A percentile compares a stretch with the other conserved stretches of the same genome.
These are phyloP conservation scores for Cardamine occulta DNA, from an alignment of 345 rosid species.

Conservation along the genomic window DNA sequence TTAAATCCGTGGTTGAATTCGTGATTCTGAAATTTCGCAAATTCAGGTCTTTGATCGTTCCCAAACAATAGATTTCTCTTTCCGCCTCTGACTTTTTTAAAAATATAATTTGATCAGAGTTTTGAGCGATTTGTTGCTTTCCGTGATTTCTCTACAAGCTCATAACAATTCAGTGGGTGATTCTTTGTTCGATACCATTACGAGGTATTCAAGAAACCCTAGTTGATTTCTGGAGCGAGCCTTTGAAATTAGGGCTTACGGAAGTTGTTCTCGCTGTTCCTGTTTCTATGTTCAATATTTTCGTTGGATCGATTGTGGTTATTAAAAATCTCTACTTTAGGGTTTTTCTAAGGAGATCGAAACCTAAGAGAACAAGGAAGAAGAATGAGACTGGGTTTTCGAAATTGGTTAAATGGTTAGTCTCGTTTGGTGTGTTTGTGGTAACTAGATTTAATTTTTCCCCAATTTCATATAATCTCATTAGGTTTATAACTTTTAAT, in stretches of 20 bases:
- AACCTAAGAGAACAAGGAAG: conserved; percentile 43
- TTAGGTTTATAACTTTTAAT: too few relatives aligned
- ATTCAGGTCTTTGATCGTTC: conserved; percentile 15
- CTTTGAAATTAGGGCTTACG: conserved; percentile 79
- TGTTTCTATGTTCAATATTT: conserved; percentile 63
- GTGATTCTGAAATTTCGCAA: conserved; percentile 19
- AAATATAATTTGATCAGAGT: background rate
- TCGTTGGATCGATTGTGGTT: conserved; percentile 74
- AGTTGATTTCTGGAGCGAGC: conserved; percentile 84
- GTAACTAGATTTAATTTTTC: too few relatives aligned
- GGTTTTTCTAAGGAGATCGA: conserved; percentile 61
- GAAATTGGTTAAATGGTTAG: conserved; percentile 70
- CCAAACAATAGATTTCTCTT: background rate
- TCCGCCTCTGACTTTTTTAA: background rate
- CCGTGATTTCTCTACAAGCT: background rate
- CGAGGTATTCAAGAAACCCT: conserved; percentile 88
- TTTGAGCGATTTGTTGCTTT: conserved; percentile 7
- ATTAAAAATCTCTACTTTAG: conserved; percentile 63
- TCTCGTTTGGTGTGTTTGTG: conserved; percentile 79
- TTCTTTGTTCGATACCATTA: conserved; percentile 87
- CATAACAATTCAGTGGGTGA: conserved; percentile 83
- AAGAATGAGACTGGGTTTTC: conserved; percentile 65
- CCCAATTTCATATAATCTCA: too few relatives aligned
- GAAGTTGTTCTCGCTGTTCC: conserved; percentile 93
- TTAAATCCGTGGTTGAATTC: background rate